These are phyloP conservation scores for Melocanna baccifera DNA, from an alignment of 176 grass and related monocot genomes.

Conservation along the genomic window DNA sequence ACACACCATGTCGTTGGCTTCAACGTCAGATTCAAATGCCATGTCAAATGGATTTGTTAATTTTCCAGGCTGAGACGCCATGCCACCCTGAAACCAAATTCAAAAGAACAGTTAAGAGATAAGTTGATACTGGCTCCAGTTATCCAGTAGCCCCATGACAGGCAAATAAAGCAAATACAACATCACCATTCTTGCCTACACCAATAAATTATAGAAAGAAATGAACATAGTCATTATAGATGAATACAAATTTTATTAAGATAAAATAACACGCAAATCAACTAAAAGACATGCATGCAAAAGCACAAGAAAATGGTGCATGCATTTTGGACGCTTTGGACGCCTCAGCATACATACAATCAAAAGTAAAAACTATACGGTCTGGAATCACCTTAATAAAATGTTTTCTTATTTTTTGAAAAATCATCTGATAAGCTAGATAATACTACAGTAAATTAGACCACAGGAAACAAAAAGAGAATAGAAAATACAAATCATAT, in stretches of 20 bases:
- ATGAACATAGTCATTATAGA: not conserved
- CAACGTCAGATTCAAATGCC: conserved; percentile 54
- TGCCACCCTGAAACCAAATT: conserved; percentile 40
- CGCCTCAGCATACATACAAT: not conserved
- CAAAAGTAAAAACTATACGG: not conserved
- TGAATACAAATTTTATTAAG: not conserved
- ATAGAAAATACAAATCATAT: not conserved
- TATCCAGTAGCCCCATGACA: not conserved
- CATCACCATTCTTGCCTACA: not conserved
- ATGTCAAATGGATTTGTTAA: conserved; percentile 87
- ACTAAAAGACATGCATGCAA: not conserved
- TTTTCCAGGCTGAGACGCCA: conserved; percentile 48
- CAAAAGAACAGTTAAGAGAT: conserved; percentile 12
- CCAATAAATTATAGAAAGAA: not conserved
- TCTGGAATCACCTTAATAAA: not conserved
- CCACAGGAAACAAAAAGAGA: not conserved
- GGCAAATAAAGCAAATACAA: conserved; percentile 14
- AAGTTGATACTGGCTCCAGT: not conserved
- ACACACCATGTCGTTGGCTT: conserved; percentile 46
- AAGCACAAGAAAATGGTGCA: not conserved
- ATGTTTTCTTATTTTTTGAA: not conserved
- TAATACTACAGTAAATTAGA: not conserved
- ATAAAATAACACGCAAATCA: not conserved
- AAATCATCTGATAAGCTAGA: not conserved
- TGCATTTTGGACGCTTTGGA: not conserved